A percentile compares a stretch with the other conserved stretches of the same genome.
Conservation (phyloP, 139 green algal genomes). For the Micractinium sp. region DNA sequence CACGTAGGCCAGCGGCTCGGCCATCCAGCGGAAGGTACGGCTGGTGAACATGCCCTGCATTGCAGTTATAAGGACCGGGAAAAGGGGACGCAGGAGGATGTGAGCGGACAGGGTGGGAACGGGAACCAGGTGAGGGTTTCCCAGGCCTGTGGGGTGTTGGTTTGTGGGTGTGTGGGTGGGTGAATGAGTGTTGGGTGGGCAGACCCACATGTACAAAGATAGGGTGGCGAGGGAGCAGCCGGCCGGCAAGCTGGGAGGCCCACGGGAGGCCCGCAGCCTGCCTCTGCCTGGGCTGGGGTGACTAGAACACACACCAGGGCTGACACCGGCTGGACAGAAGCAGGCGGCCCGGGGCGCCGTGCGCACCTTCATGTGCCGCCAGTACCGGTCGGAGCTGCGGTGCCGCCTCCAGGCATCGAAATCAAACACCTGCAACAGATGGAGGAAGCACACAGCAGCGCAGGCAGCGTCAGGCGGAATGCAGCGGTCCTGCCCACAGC, state of each 20-base stretch:
- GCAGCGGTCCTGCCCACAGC: no score
- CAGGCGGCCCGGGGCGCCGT: not conserved
- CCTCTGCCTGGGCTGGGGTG: not conserved
- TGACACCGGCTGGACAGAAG: not conserved
- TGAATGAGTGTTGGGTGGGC: not conserved
- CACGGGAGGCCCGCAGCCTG: not conserved
- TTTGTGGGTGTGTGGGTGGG: not conserved
- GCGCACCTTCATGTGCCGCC: conserved; percentile 18
- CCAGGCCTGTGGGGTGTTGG: no score
- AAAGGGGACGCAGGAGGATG: not conserved
- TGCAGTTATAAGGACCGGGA: no score
- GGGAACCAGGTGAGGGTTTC: not conserved
- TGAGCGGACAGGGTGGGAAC: not conserved
- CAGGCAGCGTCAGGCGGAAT: not conserved
- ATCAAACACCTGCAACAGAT: conserved; percentile 7
- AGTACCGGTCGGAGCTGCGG: conserved; percentile 25
- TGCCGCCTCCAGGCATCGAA: conserved; percentile 28
- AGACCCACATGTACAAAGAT: not conserved
- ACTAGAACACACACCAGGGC: not conserved
- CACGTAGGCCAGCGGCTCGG: not conserved
- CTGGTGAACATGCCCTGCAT: not conserved
- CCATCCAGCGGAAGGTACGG: not conserved
- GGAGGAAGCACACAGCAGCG: not conserved
- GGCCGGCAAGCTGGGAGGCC: no score
- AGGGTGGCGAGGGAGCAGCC: not conserved